Evolutionary conservation across 2,329 filamentous ascomycete genomes (phyloP), one percentile per base, ranked within the genome.

Genomic region (Paraconiothyrium sp.): DNA sequence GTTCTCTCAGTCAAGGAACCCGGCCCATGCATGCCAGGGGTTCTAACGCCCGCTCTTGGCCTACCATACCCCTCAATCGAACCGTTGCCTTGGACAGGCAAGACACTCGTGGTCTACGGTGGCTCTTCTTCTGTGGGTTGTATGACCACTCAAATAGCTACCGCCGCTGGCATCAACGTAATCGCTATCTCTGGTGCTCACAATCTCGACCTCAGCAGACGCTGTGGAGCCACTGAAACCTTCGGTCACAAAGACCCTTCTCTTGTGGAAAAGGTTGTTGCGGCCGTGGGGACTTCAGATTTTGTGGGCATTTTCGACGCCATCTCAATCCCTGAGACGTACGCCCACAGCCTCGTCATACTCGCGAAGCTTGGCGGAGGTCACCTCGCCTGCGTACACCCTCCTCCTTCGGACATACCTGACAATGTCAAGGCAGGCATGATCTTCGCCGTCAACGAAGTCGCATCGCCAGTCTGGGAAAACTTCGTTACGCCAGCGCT

Each of bases 61-160:
- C 70, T 83, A 9, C 78, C 77, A 1, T 72, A 71, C 39, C 80
- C 81, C 1, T 76, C 74, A 59, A 50, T 80, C 70, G 6, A 60
- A 27, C 4, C 68, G 65, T 48, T 49, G 32, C 32, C 52, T 3
- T 66, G 67, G 3, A 48, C 60, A 2, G 70, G 70, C 56, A 81
- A 81, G 64, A 73, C 75, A 4, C 64, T 82, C 27, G 63, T 86
- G 9, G 70, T 86, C 6, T 85, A 82, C 78, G 84, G 84, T 7
- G 85, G 83, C 0, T 79, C 81, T 3, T 67, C 70, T 30, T 73
- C 69, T 5, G 66, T 81, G 16, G 70, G 83, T 5, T 79, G 80
- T 24, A 75, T 72, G 14, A 78, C 77, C 0, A 79, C 82, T 24
- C 82, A 84, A 58, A 59, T 82, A 1, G 80, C 79, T 0, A 72